These are phyloP conservation scores for Phytophthora sojae DNA, from an alignment of 352 stramenopile species.

Conservation along the genomic window DNA sequence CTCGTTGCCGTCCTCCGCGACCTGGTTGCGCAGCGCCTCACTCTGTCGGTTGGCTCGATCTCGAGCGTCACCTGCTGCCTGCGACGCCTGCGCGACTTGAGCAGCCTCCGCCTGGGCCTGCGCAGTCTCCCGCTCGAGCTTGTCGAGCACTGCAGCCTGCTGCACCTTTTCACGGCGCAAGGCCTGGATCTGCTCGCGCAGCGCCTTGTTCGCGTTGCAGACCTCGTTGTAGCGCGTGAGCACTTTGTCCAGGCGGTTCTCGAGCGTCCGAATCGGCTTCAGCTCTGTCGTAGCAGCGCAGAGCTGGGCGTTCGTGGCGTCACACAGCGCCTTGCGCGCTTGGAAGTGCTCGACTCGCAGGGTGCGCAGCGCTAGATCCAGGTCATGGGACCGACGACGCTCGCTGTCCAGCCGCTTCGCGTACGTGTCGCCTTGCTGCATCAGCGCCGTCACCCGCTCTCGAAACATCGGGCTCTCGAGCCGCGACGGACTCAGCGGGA, in stretches of 20 bases:
- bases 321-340: constrained; percentile 61
- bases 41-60: constrained; percentile 89
- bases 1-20: constrained; percentile 78
- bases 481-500: constrained; percentile 71
- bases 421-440: constrained; percentile 81
- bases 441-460: constrained; percentile 64
- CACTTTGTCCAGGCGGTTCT: constrained; percentile 87
- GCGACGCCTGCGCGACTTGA: constrained; percentile 77
- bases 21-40: constrained; percentile 73
- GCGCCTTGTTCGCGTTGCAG: constrained; percentile 83
- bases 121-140: constrained; percentile 86
- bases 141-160: constrained; percentile 78
- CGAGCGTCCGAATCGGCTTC: constrained; percentile 75
- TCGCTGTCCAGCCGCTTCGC: constrained; percentile 76
- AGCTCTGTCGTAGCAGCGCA: constrained; percentile 59
- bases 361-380: constrained; percentile 42
- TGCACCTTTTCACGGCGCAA: constrained; percentile 83
- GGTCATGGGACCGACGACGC: constrained; percentile 54
- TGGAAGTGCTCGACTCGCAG: constrained; percentile 53
- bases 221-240: constrained; percentile 88
- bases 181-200: constrained; percentile 83
- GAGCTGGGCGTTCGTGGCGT: constrained; percentile 52
- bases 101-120: constrained; percentile 85
- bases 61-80: constrained; percentile 80
- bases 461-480: constrained; percentile 81